Base-by-base conservation (phyloP, 805 yeast genomes). In the Jamesozyma piceae region DNA sequence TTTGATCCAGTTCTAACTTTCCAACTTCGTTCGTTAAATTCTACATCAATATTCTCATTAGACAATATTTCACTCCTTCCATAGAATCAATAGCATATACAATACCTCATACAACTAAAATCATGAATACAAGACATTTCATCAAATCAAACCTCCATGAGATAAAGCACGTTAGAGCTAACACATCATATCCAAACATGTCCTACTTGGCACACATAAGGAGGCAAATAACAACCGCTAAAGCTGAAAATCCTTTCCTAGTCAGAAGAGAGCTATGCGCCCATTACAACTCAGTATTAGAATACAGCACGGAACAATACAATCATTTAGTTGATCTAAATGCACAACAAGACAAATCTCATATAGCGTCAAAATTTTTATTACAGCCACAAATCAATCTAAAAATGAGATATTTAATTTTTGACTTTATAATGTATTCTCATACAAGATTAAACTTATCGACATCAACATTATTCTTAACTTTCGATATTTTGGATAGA, bases 401-500 rank as follows among this genome's bases (percentile, higher is more conserved):
- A 19, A 59, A 59, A 29, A 84, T 87, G 77, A 75, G 97, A 54
- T 78, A 80, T 19, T 78, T 80, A 51, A 68, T 90, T 43, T 77
- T 90, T 43, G 95, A 88, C 56, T 89, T 88, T 54, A 65, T 88
- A 32, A 71, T 87, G 62, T 90, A 88, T 37, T 69, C 78, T 43
- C 80, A 78, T 63, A 72, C 78, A 43, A 79, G 77, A 49, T 71
- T 73, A 53, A 82, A 68, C 49, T 73, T 80, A 53, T 77, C 72
- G 43, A 78, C 74, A 32, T 79, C 74, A 63, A 89, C 78, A 38
- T 72, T 81, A 61, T 82, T 68, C 58, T 72, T 76, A 56, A 76
- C 83, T 49, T 75, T 82, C 48, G 78, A 78, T 53, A 73, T 88
- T 47, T 73, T 89, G 45, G 96, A 89, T 60, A 74, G 95, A 44